phyloP scores from a whole-genome alignment of 106 monocot species.

The Hemerocallis citrina region DNA sequence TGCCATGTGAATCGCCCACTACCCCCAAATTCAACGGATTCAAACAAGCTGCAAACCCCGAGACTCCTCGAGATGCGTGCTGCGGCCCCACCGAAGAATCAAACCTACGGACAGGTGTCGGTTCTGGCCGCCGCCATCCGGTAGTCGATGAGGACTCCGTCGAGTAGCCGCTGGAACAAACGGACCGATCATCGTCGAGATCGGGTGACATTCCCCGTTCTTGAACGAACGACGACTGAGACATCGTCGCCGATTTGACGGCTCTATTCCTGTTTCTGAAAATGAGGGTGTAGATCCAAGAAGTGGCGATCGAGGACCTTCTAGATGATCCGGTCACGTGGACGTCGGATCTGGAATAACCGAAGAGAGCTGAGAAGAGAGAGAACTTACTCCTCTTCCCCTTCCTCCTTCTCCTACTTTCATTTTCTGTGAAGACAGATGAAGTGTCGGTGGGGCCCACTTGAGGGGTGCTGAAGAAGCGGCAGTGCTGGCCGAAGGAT shows the following conservation, averaged over 20 bases:
- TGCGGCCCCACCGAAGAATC: neutral
- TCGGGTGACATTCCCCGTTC: conserved; percentile 2
- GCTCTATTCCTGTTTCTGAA: neutral
- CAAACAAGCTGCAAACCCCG: conserved; percentile 39
- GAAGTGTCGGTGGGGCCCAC: conserved; percentile 7
- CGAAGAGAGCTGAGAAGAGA: conserved; percentile 2
- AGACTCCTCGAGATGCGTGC: conserved; percentile 9
- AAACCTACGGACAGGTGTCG: conserved; percentile 18
- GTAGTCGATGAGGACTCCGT: conserved; percentile 10
- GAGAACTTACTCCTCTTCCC: neutral
- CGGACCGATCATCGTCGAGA: neutral
- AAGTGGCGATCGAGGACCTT: neutral
- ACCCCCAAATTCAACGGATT: conserved; percentile 25
- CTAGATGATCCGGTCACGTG: no score
- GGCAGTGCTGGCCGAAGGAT: no score
- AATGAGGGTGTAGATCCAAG: conserved; percentile 2
- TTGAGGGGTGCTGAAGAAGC: conserved; percentile 18
- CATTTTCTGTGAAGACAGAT: neutral
- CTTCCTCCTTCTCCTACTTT: neutral
- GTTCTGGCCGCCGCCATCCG: conserved; percentile 11
- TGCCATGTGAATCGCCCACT: conserved; percentile 2
- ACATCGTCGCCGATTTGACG: neutral
- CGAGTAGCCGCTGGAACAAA: conserved; percentile 6
- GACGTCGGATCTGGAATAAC: neutral
- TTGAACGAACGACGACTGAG: neutral